These are phyloP conservation scores for Cystofilobasidium capitatum DNA, from an alignment of 768 basidiomycete species.

Conservation along the genomic window DNA sequence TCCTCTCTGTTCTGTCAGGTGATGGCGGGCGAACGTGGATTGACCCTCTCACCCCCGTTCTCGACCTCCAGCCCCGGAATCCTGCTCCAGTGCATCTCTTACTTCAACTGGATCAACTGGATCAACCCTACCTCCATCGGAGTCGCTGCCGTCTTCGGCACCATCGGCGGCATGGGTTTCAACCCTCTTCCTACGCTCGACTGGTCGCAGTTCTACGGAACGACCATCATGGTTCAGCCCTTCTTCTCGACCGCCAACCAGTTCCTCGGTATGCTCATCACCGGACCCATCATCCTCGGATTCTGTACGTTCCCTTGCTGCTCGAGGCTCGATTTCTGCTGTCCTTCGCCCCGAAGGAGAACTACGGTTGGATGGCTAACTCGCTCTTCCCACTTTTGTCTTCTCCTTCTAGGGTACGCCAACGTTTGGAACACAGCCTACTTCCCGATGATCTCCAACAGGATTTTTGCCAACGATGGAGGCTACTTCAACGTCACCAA, in stretches of 20 bases:
- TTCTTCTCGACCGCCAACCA: conserved; percentile 44
- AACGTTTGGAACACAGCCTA: conserved; percentile 36
- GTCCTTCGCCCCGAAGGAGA: neutral
- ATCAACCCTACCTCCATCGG: conserved; percentile 41
- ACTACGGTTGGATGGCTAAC: too few species aligned
- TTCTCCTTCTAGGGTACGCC: conserved; percentile 8
- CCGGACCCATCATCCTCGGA: conserved; percentile 30
- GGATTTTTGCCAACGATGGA: conserved; percentile 42
- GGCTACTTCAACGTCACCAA: conserved; percentile 44
- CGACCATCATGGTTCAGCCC: conserved; percentile 37
- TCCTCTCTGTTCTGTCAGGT: too few species aligned
- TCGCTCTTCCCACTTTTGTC: too few species aligned
- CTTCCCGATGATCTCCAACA: conserved; percentile 40
- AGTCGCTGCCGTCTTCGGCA: conserved; percentile 36
- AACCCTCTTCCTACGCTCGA: neutral
- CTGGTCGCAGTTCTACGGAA: conserved; percentile 17
- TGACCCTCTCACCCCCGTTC: neutral
- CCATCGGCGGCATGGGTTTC: conserved; percentile 31
- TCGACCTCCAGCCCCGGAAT: conserved; percentile 29
- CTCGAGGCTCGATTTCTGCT: neutral
- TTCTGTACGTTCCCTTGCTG: conserved; percentile 29
- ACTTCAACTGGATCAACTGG: conserved; percentile 36
- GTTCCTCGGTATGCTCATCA: conserved; percentile 35
- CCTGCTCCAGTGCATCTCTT: conserved; percentile 32
- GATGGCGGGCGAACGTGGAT: too few species aligned